Evolutionary conservation across 345 rosid species (phyloP), one percentile per base, ranked within the genome.

Genomic region (Gossypioides kirkii): DNA sequence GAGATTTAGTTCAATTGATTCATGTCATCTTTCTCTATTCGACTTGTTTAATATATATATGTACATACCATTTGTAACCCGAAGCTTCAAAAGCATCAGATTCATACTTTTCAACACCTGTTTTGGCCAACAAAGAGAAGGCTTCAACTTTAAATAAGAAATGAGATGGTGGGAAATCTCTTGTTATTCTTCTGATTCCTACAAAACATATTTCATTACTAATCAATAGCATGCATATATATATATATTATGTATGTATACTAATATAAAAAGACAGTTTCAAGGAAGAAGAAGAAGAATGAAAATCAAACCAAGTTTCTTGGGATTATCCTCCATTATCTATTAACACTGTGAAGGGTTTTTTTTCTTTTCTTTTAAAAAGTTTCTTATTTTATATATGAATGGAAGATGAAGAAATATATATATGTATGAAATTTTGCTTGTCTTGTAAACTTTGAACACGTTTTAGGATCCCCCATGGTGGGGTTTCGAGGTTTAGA

Each of bases 51-150:
- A 20, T 13, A 22, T 26, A 18, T 2, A 36, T 5, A 0, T 0
- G 42, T 18, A 28, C 49, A 14, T 47, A 80, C 87, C 86, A 85
- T 83, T 82, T 83, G 77, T 81, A 74, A 58, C 80, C 81, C 18
- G 72, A 68, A 64, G 78, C 70, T 70, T 83, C 80, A 77, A 87
- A 87, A 38, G 46, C 77, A 54, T 69, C 77, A 11, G 82, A 81
- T 28, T 82, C 82, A 17, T 77, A 81, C 25, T 70, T 78, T 17
- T 83, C 82, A 0, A 0, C 8, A 11, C 77, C 53, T 0, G 65
- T 71, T 11, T 76, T 73, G 8, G 71, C 59, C 9, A 81, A 67
- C 32, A 42, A 50, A 7, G 83, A 85, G 70, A 79, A 85, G 2
- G 74, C 68, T 20, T 79, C 49, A 10, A 87, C 74, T 67, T 85